phyloP scores from a whole-genome alignment of 371 early-diverging fungal genomes.

The Actinomucor elegans region DNA sequence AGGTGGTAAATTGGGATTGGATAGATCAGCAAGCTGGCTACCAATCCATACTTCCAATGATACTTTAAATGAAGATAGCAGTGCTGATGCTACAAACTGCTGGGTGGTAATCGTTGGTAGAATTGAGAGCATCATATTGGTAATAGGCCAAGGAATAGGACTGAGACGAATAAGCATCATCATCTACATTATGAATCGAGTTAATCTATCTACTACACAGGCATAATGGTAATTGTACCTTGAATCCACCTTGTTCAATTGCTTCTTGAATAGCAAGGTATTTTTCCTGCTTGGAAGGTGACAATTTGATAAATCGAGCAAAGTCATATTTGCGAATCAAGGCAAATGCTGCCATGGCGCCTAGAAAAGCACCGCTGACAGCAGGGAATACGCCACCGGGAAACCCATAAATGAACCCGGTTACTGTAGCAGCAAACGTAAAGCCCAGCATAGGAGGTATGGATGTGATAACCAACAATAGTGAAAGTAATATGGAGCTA shows the following conservation, averaged over 20 bases:
- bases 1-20: conserved; percentile 40
- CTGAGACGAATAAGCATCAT: conserved; percentile 39
- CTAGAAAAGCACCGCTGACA: conserved; percentile 30
- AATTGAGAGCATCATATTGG: conserved; percentile 35
- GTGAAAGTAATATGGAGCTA: conserved; percentile 23
- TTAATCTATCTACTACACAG: not conserved
- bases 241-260: conserved; percentile 45
- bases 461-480: conserved; percentile 29
- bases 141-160: conserved; percentile 48
- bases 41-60: conserved; percentile 50
- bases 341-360: conserved; percentile 23
- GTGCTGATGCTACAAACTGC: conserved; percentile 23
- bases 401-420: conserved; percentile 37
- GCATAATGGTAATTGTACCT: conserved; percentile 17
- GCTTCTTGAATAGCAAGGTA: conserved; percentile 47
- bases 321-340: conserved; percentile 36
- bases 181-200: conserved; percentile 22
- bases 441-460: conserved; percentile 46
- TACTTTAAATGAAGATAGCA: conserved; percentile 35
- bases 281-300: conserved; percentile 35
- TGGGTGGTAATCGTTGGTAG: conserved; percentile 23
- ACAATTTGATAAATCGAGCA: conserved; percentile 28
- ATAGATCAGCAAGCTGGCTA: conserved; percentile 44
- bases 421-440: conserved; percentile 29
- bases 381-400: conserved; percentile 26